Conservation (phyloP, 176 grass and related monocot genomes). For the Rhipidocladum racemiflorum region DNA sequence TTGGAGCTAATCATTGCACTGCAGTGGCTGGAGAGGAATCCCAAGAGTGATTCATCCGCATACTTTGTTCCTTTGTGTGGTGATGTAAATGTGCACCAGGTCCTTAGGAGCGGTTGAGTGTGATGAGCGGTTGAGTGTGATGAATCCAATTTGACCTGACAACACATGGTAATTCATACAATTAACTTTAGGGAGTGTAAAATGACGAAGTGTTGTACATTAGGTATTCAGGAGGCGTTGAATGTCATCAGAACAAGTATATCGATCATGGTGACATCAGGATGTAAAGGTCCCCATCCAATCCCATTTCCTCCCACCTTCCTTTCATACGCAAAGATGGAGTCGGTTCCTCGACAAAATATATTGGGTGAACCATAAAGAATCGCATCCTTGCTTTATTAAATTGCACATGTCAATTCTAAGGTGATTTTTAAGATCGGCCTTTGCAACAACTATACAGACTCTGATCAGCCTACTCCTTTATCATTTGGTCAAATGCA, state of each 20-base stretch:
- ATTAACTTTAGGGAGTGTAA: neutral
- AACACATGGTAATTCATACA: neutral
- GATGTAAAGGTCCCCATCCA: neutral
- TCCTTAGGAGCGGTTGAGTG: neutral
- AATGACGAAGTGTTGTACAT: neutral
- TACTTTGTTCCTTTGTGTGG: no score
- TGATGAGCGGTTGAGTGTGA: neutral
- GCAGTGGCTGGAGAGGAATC: no score
- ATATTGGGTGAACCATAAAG: neutral
- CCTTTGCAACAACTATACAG: constrained; percentile 32
- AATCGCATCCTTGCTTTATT: neutral
- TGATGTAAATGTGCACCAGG: neutral
- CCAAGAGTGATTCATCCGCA: no score
- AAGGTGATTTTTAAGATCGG: neutral
- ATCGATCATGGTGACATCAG: neutral
- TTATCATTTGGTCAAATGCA: neutral
- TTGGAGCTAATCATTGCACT: neutral
- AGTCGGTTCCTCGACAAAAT: neutral
- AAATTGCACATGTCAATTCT: neutral
- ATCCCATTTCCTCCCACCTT: constrained; percentile 6
- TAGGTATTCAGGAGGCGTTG: neutral
- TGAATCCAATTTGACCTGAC: neutral
- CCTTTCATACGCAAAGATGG: neutral
- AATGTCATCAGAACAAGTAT: neutral
- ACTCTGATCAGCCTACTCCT: neutral